These are phyloP conservation scores for Scutellaria baicalensis DNA, from an alignment of 257 asterid genomes.

Conservation along the genomic window DNA sequence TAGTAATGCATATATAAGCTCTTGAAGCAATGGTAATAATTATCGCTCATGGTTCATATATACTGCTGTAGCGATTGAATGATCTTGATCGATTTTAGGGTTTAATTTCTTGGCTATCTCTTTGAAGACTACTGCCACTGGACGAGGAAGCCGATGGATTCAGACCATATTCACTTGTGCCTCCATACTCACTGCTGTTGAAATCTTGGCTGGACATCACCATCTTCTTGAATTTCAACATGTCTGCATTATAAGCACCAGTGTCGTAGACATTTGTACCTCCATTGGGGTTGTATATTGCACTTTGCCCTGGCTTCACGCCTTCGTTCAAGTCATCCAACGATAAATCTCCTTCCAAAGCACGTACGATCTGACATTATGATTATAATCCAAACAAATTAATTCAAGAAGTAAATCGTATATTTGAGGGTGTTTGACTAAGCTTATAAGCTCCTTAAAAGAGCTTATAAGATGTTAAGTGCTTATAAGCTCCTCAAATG, in stretches of 20 bases:
- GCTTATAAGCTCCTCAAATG: no score
- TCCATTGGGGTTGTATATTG: conserved; percentile 12
- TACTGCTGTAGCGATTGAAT: no score
- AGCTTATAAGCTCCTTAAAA: no score
- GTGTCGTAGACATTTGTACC: conserved; percentile 39
- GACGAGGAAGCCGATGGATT: conserved; percentile 43
- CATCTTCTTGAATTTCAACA: conserved; percentile 77
- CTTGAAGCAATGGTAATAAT: no score
- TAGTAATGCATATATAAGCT: no score
- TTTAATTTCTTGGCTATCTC: neutral
- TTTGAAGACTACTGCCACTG: conserved; percentile 30
- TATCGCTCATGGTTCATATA: no score
- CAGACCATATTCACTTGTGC: conserved; percentile 51
- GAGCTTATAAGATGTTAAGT: no score
- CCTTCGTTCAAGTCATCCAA: conserved; percentile 66
- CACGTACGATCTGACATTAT: conserved; percentile 49
- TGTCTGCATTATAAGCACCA: conserved; percentile 73
- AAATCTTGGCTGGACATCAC: conserved; percentile 47
- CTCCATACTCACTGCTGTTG: conserved; percentile 52
- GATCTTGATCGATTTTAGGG: neutral
- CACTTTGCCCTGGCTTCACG: conserved; percentile 34
- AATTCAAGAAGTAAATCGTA: no score
- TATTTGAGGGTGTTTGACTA: no score
- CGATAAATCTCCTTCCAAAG: conserved; percentile 72
- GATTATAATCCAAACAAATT: no score